Percentiles rank a stretch among this genome's conserved stretches.
phyloP scores from a whole-genome alignment of 192 early-diverging fungal genomes.

The Coemansia sp. region DNA sequence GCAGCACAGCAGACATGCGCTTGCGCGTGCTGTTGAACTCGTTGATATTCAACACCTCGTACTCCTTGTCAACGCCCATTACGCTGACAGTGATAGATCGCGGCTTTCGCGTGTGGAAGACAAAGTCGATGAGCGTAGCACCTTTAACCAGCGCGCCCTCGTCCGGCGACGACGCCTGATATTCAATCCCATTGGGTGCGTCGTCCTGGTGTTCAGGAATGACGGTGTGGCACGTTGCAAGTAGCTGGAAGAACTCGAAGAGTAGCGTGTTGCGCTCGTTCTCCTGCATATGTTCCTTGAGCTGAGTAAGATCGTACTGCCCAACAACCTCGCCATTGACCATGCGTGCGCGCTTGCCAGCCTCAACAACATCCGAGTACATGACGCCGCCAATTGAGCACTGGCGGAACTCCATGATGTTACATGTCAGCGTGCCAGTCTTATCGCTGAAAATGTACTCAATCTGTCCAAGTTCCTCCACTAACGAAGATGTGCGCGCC shows the following conservation, averaged over 20 bases:
- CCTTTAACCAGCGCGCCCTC: conserved; percentile 92
- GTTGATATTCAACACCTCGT: conserved; percentile 91
- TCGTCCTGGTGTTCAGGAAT: conserved; percentile 83
- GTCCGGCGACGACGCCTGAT: conserved; percentile 96
- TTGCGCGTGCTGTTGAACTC: conserved; percentile 99
- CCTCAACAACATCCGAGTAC: conserved; percentile 87
- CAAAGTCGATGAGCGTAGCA: conserved; percentile 61
- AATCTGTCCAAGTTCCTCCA: conserved; percentile 96
- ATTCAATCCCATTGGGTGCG: conserved; percentile 62
- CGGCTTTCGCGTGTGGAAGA: conserved; percentile 61
- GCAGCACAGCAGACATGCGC: conserved; percentile 92
- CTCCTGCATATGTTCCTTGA: conserved; percentile 58
- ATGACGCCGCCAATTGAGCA: conserved; percentile 89
- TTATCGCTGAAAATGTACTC: conserved; percentile 99
- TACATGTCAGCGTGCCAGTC: conserved; percentile 83
- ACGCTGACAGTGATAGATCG: conserved; percentile 44
- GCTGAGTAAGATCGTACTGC: conserved; percentile 62
- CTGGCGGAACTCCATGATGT: conserved; percentile 86
- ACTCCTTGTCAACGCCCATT: conserved; percentile 62
- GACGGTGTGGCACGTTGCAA: conserved; percentile 96
- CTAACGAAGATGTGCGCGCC: conserved; percentile 86
- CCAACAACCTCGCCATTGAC: conserved; percentile 71
- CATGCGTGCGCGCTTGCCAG: conserved; percentile 78
- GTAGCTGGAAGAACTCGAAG: conserved; percentile 84
- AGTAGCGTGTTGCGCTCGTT: conserved; percentile 65